Evolutionary conservation across 139 green algal species (phyloP), one percentile per base, ranked within the genome.

Genomic region (Chlorella sp.): DNA sequence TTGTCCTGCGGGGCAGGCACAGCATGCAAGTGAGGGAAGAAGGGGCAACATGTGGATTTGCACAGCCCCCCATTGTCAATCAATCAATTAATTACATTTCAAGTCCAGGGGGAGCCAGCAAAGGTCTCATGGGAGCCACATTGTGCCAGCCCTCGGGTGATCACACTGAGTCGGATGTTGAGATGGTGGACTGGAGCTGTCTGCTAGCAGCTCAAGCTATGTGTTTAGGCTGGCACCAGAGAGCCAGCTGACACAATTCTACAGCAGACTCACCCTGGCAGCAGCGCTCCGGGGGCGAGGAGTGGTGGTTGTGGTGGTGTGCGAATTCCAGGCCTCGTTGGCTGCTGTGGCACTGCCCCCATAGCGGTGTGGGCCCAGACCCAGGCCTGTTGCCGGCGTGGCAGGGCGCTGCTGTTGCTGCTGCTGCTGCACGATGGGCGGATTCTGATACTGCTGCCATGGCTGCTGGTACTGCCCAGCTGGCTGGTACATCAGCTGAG

Each of bases 1-100:
- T 71, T 86, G 39, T 86, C 78, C 87, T 90, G 87, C 64, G 53
- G 53, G 30, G 48, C 48, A 57, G 48, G 48, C 48, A 57, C 9
- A 57, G 48, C 48, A 57, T 57, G 48, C 48, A 57, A 75, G 82
- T 34, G 39, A 12, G 21, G 7, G 19, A 37, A 34, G n/a, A 9
- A 5, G 36, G 22, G 5, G 32, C 64, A 71, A n/a, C n/a, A n/a
- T n/a, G n/a, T n/a, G n/a, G n/a, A n/a, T n/a, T n/a, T n/a, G n/a
- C n/a, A n/a, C n/a, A n/a, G n/a, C n/a, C n/a, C n/a, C n/a, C n/a
- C n/a, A n/a, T n/a, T n/a, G n/a, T n/a, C n/a, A n/a, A n/a, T n/a
- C n/a, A n/a, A n/a, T n/a, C n/a, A n/a, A n/a, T n/a, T n/a, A n/a
- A n/a, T n/a, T n/a, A n/a, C n/a, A n/a, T n/a, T n/a, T n/a, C n/a